Evolutionary conservation across 805 yeast genomes (phyloP).

Genomic region (Priceomyces carsonii): DNA sequence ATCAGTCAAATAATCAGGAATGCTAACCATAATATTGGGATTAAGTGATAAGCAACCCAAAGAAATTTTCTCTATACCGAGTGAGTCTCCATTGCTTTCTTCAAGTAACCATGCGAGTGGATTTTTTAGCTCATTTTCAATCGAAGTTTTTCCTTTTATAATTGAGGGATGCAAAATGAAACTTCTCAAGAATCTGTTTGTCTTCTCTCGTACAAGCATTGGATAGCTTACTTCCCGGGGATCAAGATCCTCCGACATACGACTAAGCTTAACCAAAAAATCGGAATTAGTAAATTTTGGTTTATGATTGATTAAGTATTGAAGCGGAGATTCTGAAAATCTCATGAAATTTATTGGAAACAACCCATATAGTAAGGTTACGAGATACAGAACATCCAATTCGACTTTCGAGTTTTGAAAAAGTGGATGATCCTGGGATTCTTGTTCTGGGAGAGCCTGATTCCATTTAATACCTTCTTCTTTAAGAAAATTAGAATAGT

Average conservation of each 20-base stretch:
- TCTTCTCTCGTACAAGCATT: constrained; percentile 9
- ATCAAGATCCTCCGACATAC: constrained; percentile 5
- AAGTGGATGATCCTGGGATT: constrained; percentile 1
- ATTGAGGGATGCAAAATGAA: constrained; percentile 53
- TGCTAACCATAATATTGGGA: constrained; percentile 13
- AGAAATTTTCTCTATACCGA: constrained; percentile 22
- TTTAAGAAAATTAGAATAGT: constrained; percentile 7
- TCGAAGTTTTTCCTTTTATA: constrained; percentile 22
- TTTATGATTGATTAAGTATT: constrained; percentile 21
- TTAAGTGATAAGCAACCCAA: constrained; percentile 24
- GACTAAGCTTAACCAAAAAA: constrained; percentile 8
- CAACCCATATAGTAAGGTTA: constrained; percentile 55
- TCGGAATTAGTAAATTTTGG: constrained; percentile 14
- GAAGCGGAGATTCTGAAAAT: constrained; percentile 44
- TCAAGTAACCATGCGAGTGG: constrained; percentile 23
- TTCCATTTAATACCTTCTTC: constrained; percentile 18
- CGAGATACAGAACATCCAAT: constrained; percentile 35
- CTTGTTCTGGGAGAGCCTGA: constrained; percentile 13
- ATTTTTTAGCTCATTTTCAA: constrained; percentile 16
- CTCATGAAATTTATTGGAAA: constrained; percentile 51
- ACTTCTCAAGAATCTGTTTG: constrained; percentile 27
- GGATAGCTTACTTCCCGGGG: neutral
- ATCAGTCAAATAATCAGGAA: constrained; percentile 5
- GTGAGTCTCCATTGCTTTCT: constrained; percentile 11
- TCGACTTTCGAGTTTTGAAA: constrained; percentile 9